These are phyloP conservation scores for Aspergillus udagawae DNA, from an alignment of 2,329 filamentous ascomycete genomes.

Conservation along the genomic window DNA sequence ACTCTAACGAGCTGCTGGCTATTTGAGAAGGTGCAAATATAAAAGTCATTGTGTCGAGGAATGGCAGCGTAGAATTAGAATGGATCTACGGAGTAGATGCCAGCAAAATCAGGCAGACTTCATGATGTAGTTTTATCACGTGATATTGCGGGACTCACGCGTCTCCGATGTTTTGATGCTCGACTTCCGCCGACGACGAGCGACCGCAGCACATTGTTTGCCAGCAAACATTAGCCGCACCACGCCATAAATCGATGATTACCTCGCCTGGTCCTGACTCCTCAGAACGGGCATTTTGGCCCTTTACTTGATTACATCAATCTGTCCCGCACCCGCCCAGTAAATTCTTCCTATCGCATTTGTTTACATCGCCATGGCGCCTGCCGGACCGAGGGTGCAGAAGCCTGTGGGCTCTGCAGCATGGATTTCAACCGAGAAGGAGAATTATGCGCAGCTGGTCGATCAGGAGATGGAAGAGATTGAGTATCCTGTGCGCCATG, in stretches of 20 bases:
- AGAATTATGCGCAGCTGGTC: constrained; percentile 70
- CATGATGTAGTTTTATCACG: constrained; percentile 12
- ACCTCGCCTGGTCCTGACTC: background rate
- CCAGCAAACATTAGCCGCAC: constrained; percentile 4
- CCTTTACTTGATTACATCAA: background rate
- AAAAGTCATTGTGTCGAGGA: background rate
- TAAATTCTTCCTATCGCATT: constrained; percentile 16
- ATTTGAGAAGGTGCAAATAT: background rate
- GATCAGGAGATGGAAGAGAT: constrained; percentile 89
- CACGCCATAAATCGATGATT: constrained; percentile 12
- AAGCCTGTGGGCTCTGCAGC: constrained; percentile 69
- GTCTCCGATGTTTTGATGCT: constrained; percentile 19
- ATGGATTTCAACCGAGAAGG: constrained; percentile 83
- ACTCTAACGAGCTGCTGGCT: background rate
- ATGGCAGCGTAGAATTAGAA: background rate
- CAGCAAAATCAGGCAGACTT: background rate
- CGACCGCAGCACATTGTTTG: constrained; percentile 11
- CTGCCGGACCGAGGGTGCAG: constrained; percentile 36
- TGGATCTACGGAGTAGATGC: background rate
- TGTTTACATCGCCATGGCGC: constrained; percentile 40
- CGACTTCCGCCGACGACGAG: constrained; percentile 9
- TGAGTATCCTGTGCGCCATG: constrained; percentile 83
- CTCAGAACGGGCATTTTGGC: constrained; percentile 3
- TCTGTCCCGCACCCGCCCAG: background rate
- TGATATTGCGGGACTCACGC: constrained; percentile 13